Conservation (phyloP, 202 grass and related monocot species). For the Carex sylvatica region DNA sequence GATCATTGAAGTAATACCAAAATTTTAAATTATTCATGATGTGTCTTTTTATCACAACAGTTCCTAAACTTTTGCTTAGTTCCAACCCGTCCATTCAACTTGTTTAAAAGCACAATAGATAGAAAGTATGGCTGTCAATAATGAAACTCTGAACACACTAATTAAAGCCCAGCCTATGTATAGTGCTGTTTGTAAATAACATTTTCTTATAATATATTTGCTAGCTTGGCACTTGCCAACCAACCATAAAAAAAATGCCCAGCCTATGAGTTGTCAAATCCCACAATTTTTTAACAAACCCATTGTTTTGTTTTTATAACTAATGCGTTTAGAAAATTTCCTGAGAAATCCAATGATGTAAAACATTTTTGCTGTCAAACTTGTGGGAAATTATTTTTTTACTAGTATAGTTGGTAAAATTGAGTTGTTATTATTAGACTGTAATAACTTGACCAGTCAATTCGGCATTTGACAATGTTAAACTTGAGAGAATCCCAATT, state of each 20-base stretch:
- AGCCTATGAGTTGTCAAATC: neutral
- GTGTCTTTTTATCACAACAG: neutral
- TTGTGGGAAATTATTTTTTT: neutral
- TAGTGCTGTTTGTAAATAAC: too few relatives aligned
- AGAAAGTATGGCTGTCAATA: neutral
- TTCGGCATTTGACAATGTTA: neutral
- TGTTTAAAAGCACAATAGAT: neutral
- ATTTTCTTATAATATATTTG: too few relatives aligned
- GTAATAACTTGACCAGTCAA: neutral
- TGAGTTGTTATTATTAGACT: neutral
- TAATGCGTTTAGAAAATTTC: neutral
- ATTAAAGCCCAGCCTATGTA: neutral
- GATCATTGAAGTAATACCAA: neutral
- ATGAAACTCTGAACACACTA: neutral
- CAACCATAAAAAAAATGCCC: neutral
- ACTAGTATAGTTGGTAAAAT: slow-evolving; percentile 4
- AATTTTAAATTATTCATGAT: neutral
- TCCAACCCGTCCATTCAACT: neutral
- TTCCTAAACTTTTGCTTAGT: neutral
- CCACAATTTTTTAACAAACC: neutral
- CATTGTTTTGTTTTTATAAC: neutral
- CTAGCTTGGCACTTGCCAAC: too few relatives aligned
- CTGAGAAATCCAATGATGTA: slow-evolving; percentile 8
- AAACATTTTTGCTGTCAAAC: neutral
- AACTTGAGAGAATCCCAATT: neutral